Conservation (phyloP, 371 early-diverging fungal species). For the Syncephalastrum racemosum region DNA sequence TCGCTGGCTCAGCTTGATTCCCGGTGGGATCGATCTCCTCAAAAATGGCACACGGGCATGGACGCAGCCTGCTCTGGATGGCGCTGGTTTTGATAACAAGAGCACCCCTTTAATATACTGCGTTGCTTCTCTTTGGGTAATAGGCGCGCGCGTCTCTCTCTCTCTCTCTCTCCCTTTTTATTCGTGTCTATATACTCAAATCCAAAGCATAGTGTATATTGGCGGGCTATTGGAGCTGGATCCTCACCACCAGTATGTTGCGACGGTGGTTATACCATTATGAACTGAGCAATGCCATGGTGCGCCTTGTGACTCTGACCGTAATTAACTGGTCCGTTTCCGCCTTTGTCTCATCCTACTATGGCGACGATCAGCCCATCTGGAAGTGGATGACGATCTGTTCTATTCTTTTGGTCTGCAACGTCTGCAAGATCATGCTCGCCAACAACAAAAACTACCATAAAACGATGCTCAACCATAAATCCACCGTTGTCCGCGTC, state of each 20-base stretch:
- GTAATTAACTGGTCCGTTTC: conserved; percentile 63
- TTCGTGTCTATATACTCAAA: too few relatives aligned
- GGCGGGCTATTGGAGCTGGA: conserved; percentile 63
- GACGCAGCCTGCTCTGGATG: conserved; percentile 34
- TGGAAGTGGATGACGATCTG: conserved; percentile 67
- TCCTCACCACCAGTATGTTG: conserved; percentile 58
- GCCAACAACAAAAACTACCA: conserved; percentile 32
- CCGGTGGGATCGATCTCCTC: conserved; percentile 50
- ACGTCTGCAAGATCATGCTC: conserved; percentile 35
- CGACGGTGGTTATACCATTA: conserved; percentile 63
- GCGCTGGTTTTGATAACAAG: conserved; percentile 50
- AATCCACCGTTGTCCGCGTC: conserved; percentile 41
- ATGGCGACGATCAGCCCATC: conserved; percentile 59
- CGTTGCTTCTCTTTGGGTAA: conserved; percentile 64
- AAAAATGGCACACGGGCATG: conserved; percentile 42
- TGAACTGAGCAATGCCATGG: conserved; percentile 56
- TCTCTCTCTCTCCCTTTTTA: too few relatives aligned
- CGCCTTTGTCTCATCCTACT: conserved; percentile 50
- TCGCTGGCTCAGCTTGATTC: conserved; percentile 42
- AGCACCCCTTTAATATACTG: conserved; percentile 57
- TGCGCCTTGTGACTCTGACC: conserved; percentile 59
- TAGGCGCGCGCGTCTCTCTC: too few relatives aligned
- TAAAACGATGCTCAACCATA: conserved; percentile 26
- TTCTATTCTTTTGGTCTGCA: conserved; percentile 41
- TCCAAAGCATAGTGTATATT: conserved; percentile 55